Evolutionary conservation across 768 basidiomycete genomes (phyloP).

Genomic region (Boletus sensibilis): DNA sequence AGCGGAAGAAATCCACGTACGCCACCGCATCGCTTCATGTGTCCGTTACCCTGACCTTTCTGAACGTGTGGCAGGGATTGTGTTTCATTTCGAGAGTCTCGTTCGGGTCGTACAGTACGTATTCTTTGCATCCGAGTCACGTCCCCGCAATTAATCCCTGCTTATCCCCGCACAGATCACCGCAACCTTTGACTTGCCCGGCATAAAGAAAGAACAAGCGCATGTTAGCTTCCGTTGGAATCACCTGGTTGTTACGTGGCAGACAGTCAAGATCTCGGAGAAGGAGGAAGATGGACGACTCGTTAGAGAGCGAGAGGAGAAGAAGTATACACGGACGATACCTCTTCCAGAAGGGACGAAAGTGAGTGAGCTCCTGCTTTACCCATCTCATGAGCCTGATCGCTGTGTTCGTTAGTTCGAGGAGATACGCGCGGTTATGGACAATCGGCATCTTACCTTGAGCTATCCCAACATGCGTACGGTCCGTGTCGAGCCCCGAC

Average conservation of each 20-base stretch:
- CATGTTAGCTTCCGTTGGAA: conserved; percentile 71
- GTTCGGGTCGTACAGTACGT: conserved; percentile 57
- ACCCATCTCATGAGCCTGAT: neutral
- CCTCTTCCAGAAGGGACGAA: conserved; percentile 74
- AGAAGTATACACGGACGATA: conserved; percentile 62
- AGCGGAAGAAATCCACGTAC: conserved; percentile 66
- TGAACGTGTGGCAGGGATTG: conserved; percentile 37
- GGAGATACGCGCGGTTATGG: conserved; percentile 68
- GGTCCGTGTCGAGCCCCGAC: conserved; percentile 35
- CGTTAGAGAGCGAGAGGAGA: conserved; percentile 63
- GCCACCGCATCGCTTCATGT: conserved; percentile 24
- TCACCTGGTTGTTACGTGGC: conserved; percentile 66
- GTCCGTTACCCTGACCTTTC: conserved; percentile 14
- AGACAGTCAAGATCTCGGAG: conserved; percentile 56
- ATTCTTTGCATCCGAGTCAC: conserved; percentile 11
- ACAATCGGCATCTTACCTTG: conserved; percentile 56
- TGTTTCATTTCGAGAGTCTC: conserved; percentile 68
- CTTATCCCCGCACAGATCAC: conserved; percentile 46
- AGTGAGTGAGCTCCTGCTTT: conserved; percentile 38
- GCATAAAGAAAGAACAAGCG: conserved; percentile 69
- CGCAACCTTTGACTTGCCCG: conserved; percentile 68
- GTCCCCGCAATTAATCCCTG: conserved; percentile 11
- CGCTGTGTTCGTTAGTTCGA: conserved; percentile 51
- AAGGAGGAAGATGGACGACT: conserved; percentile 58
- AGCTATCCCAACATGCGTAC: conserved; percentile 55